These are phyloP conservation scores for Candida succiphila DNA, from an alignment of 805 yeast genomes.

Conservation along the genomic window DNA sequence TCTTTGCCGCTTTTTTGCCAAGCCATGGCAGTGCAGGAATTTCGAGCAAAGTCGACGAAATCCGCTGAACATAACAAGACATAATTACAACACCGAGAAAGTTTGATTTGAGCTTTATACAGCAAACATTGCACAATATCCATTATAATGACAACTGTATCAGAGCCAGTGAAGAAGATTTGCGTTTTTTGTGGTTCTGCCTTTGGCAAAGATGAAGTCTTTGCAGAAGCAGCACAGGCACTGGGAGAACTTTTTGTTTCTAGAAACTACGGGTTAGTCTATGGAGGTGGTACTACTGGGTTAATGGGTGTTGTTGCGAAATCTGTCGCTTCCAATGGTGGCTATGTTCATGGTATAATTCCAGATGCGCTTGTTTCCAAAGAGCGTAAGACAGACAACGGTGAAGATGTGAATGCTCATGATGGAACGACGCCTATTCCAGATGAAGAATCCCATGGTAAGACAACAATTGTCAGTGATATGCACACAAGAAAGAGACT, in stretches of 20 bases:
- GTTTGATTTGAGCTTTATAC: no score
- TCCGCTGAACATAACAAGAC: no score
- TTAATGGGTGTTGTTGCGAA: constrained; percentile 72
- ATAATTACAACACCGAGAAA: no score
- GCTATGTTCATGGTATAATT: constrained; percentile 75
- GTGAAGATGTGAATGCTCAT: constrained; percentile 48
- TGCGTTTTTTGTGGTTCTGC: constrained; percentile 89
- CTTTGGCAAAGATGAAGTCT: constrained; percentile 46
- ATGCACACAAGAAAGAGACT: constrained; percentile 84
- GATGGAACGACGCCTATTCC: constrained; percentile 59
- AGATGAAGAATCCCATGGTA: constrained; percentile 52
- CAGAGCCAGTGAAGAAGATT: constrained; percentile 31
- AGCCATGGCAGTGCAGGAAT: no score
- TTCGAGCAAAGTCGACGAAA: no score
- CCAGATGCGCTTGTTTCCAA: constrained; percentile 74
- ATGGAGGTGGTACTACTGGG: constrained; percentile 88
- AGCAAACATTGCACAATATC: no score
- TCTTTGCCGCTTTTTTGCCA: no score
- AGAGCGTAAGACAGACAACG: constrained; percentile 50
- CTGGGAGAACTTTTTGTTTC: constrained; percentile 52
- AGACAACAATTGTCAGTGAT: constrained; percentile 71
- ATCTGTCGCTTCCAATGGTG: constrained; percentile 45
- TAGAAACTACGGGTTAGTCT: constrained; percentile 64
- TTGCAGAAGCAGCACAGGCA: constrained; percentile 41
- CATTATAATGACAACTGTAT: constrained; percentile 1